These are phyloP conservation scores for Beauveria pseudobassiana DNA, from an alignment of 2,329 filamentous ascomycete genomes.

Conservation along the genomic window DNA sequence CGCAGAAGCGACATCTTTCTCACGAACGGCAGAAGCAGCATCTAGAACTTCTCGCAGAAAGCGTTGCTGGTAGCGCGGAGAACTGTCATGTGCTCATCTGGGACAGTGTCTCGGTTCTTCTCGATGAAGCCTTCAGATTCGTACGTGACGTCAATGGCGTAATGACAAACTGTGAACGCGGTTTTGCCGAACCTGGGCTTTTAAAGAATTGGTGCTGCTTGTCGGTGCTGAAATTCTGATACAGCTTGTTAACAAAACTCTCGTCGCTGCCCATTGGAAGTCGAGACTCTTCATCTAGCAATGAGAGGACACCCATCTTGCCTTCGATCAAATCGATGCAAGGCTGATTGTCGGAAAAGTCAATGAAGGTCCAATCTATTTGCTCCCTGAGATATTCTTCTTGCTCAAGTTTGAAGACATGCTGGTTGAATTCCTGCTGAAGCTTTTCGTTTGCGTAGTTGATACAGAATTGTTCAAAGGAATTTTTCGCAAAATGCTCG, in stretches of 20 bases:
- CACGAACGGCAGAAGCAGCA: conserved; percentile 76
- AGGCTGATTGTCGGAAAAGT: conserved; percentile 98
- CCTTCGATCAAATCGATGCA: conserved; percentile 98
- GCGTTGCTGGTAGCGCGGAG: conserved; percentile 74
- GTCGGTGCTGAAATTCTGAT: conserved; percentile 82
- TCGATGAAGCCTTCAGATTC: conserved; percentile 99
- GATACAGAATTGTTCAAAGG: conserved; percentile 99
- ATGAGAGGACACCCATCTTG: conserved; percentile 84
- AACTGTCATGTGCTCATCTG: conserved; percentile 95
- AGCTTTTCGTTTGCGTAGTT: conserved; percentile 99
- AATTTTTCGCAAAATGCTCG: conserved; percentile 99
- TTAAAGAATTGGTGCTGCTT: conserved; percentile 93
- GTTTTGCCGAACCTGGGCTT: conserved; percentile 97
- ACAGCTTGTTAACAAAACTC: conserved; percentile 91
- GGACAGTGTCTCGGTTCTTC: conserved; percentile 97
- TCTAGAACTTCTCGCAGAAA: conserved; percentile 81
- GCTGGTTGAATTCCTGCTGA: conserved; percentile 98
- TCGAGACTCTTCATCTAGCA: conserved; percentile 93
- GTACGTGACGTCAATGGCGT: conserved; percentile 95
- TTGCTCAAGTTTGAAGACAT: conserved; percentile 98
- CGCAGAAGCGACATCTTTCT: conserved; percentile 69
- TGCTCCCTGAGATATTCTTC: conserved; percentile 94
- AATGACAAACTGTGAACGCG: conserved; percentile 95
- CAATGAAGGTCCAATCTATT: conserved; percentile 99
- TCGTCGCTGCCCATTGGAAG: conserved; percentile 96